Evolutionary conservation across 163 green algal genomes (phyloP), one percentile per base, ranked within the genome.

Genomic region (Chlamydomonas reinhardtii): DNA sequence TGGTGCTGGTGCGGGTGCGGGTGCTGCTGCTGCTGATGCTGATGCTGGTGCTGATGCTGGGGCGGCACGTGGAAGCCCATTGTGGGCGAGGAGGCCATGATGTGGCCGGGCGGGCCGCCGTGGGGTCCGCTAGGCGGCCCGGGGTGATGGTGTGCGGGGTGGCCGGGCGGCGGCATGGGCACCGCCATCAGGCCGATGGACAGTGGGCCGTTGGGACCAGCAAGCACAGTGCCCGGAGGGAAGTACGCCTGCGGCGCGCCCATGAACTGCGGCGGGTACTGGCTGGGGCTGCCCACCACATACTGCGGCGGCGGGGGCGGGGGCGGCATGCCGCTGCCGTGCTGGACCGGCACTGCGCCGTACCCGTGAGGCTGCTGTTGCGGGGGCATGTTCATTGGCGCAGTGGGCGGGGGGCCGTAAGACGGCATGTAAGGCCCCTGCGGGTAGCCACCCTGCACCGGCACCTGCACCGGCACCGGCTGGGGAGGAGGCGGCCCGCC

Each of bases 51-150:
- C 56, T 79, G 80, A 56, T 68, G 80, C 31, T 59, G 80, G 27
- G 69, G 68, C 20, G 54, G 70, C 12, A 79, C 54, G 29, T 86
- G 80, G 71, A 86, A 86, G 54, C 80, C 80, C n/a, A 79, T 71
- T 0, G 35, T 64, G 20, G 80, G 70, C 2, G 34, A 65, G 35
- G 25, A 16, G 27, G 70, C 69, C 70, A 86, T 34, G 2, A 86
- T 52, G 70, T 86, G 80, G 22, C 15, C 35, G 35, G 22, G 22
- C 35, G 70, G 31, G 31, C 24, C 48, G 19, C 48, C 37, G 70
- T 27, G 72, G 37, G 76, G 34, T 15, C 59, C 76, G 35, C 76
- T 37, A 14, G 62, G 25, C 43, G 76, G 48, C 29, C 64, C 48
- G n/a, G n/a, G n/a, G 54, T 69, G 64, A 27, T 69, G 65, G 52